Evolutionary conservation across 2,329 filamentous ascomycete species (phyloP), one percentile per base, ranked within the genome.

Genomic region (Colletotrichum brevisporum): DNA sequence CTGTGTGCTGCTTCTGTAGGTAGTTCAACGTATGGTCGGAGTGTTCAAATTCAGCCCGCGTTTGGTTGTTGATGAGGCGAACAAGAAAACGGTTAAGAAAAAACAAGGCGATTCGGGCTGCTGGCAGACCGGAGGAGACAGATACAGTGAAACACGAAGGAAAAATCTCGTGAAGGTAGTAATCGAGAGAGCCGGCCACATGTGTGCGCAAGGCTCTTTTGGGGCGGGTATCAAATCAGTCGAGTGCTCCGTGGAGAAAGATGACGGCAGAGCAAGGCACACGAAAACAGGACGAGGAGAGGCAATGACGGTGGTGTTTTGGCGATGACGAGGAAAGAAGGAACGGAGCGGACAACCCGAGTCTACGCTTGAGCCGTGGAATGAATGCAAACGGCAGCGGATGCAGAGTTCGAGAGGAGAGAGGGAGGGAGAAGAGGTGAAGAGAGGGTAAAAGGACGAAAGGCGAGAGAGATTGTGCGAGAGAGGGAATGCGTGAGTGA

Each of bases 361-460:
- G 45, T 66, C 62, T 55, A 55, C 50, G 66, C 56, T 55, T 50
- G 16, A 51, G 62, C 36, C 62, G 66, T 55, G 66, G 66, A 69
- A 69, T 69, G 66, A 69, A 56, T 69, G 66, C 27, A 53, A 61
- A 24, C 50, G 66, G 66, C 55, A 43, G 56, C 55, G 62, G 52
- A 18, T 26, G 13, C 21, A 21, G 39, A 18, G 52, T 13, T n/a
- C 16, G 60, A 64, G 57, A 47, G 24, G 45, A n/a, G n/a, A 45
- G 27, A 63, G 52, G 26, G 51, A 31, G 55, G 18, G 45, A 60
- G 26, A 47, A n/a, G 58, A 52, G 27, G 54, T 55, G 61, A 61
- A 24, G 47, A 50, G 47, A 50, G 47, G 18, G 47, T 21, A 24
- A 50, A 18, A 12, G 3, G 18, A 50, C 16, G 18, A 50, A 24